These are phyloP conservation scores for Puccinia horiana DNA, from an alignment of 1,284 basidiomycete genomes.

Conservation along the genomic window DNA sequence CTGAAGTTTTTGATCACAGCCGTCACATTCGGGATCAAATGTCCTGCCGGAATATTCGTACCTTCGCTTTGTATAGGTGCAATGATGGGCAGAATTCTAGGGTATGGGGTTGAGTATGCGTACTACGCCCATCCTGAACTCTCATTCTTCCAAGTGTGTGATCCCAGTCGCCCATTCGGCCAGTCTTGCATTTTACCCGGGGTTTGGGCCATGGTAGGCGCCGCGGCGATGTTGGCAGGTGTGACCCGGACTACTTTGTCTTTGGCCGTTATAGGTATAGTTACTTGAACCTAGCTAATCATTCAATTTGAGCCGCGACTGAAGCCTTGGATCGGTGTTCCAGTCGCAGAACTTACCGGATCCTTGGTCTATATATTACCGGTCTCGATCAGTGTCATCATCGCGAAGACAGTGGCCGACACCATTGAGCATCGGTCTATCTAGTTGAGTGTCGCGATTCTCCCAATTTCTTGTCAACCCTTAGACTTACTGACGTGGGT, in stretches of 20 bases:
- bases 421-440: conserved; percentile 54
- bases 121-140: conserved; percentile 70
- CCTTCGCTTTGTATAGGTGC: conserved; percentile 96
- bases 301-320: neutral
- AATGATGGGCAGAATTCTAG: conserved; percentile 84
- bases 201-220: conserved; percentile 60
- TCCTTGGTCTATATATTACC: conserved; percentile 92
- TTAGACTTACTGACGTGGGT: neutral
- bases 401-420: conserved; percentile 75
- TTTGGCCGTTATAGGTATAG: conserved; percentile 76
- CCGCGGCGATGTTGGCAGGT: conserved; percentile 59
- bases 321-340: neutral
- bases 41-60: conserved; percentile 86
- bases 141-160: conserved; percentile 69
- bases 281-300: neutral
- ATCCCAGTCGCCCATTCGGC: conserved; percentile 53
- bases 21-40: conserved; percentile 43
- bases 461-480: neutral
- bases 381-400: conserved; percentile 80
- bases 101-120: conserved; percentile 77
- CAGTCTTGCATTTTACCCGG: conserved; percentile 58
- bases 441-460: conserved; percentile 50
- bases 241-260: conserved; percentile 72
- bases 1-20: conserved; percentile 20
- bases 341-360: conserved; percentile 60